Percentiles rank a stretch among this genome's conserved stretches.
Evolutionary conservation across 805 yeast genomes (phyloP).

Genomic region (Pichia ethanolica): DNA sequence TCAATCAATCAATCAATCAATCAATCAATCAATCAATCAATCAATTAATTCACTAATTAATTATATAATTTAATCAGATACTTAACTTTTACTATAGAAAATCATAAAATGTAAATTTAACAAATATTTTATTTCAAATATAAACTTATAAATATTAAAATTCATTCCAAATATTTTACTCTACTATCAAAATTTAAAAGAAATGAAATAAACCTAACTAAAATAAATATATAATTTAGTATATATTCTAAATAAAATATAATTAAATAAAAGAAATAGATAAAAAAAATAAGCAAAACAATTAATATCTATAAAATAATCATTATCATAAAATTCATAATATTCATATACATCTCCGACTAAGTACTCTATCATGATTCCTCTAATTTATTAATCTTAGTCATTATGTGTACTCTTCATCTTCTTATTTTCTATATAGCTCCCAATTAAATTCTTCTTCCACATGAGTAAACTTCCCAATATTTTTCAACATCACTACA

Average conservation of each 20-base stretch:
- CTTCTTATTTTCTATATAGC: too few species aligned
- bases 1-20: background rate
- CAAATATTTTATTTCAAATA: background rate
- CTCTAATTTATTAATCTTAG: too few species aligned
- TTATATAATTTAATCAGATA: background rate
- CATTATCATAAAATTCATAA: background rate
- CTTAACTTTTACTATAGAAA: background rate
- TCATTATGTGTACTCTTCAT: too few species aligned
- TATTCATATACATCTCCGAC: too few species aligned
- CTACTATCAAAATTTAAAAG: too few species aligned
- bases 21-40: too few species aligned
- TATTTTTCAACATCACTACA: conserved; percentile 26
- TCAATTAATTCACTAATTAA: background rate
- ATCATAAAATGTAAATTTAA: background rate
- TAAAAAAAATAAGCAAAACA: too few species aligned
- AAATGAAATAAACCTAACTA: too few species aligned
- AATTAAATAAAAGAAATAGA: background rate
- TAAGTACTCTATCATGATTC: too few species aligned
- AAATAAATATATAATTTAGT: background rate
- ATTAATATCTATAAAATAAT: background rate
- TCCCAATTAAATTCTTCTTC: background rate
- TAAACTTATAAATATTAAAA: too few species aligned
- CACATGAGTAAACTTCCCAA: conserved; percentile 16
- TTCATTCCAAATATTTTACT: too few species aligned
- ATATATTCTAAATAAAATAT: background rate